These are phyloP conservation scores for Kodamaea leandrae DNA, from an alignment of 805 yeast genomes.

Conservation along the genomic window DNA sequence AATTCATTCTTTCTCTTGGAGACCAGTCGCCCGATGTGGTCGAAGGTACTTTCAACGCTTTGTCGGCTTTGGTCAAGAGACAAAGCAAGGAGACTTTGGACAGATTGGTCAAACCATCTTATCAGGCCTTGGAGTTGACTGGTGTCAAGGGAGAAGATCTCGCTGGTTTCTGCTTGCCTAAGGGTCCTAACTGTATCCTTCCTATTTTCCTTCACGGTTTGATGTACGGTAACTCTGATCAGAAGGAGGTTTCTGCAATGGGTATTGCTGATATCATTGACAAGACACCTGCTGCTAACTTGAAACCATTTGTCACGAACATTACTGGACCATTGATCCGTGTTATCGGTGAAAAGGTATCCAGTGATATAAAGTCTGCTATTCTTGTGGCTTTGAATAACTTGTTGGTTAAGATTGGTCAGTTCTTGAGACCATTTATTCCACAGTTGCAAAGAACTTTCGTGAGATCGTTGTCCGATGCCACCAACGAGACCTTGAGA, in stretches of 20 bases:
- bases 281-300: slow-evolving; percentile 76
- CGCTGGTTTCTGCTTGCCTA: slow-evolving; percentile 71
- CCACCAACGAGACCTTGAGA: slow-evolving; percentile 68
- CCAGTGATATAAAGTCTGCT: slow-evolving; percentile 91
- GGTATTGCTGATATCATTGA: slow-evolving; percentile 86
- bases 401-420: slow-evolving; percentile 80
- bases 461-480: slow-evolving; percentile 84
- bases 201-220: slow-evolving; percentile 94
- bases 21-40: slow-evolving; percentile 65
- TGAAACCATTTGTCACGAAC: slow-evolving; percentile 85
- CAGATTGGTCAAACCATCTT: slow-evolving; percentile 74
- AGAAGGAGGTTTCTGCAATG: slow-evolving; percentile 80
- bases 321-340: slow-evolving; percentile 98
- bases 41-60: slow-evolving; percentile 59
- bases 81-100: slow-evolving; percentile 78
- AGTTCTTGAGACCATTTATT: slow-evolving; percentile 87
- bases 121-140: slow-evolving; percentile 63
- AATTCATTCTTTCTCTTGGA: slow-evolving; percentile 69
- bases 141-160: slow-evolving; percentile 64
- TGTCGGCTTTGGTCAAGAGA: slow-evolving; percentile 62
- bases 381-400: slow-evolving; percentile 80
- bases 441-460: slow-evolving; percentile 98
- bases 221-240: slow-evolving; percentile 85
- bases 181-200: slow-evolving; percentile 82
- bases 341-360: slow-evolving; percentile 94